A percentile compares a stretch with the other conserved stretches of the same genome.
Evolutionary conservation across 805 yeast species (phyloP).

Genomic region (Spathaspora boniae): DNA sequence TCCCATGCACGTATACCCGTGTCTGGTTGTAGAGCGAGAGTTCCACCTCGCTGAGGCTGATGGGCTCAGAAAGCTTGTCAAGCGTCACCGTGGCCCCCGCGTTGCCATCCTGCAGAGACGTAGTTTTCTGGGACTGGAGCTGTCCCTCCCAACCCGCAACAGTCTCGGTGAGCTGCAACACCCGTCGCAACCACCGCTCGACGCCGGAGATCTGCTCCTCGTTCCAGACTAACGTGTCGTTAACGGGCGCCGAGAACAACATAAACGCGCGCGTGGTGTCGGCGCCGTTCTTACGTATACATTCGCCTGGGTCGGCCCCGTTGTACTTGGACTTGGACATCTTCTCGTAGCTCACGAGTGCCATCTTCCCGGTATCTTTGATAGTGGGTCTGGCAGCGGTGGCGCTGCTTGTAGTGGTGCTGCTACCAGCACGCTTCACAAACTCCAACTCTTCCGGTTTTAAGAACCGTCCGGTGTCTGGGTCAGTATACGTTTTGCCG

Average conservation of each 20-base stretch:
- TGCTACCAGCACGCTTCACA: too few species aligned
- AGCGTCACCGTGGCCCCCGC: constrained; percentile 14
- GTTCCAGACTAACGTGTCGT: constrained; percentile 85
- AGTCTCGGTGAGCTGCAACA: constrained; percentile 32
- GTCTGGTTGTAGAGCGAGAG: constrained; percentile 54
- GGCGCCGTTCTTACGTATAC: constrained; percentile 77
- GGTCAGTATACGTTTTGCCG: constrained; percentile 77
- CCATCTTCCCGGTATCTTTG: constrained; percentile 46
- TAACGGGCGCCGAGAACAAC: constrained; percentile 85
- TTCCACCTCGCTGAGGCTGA: constrained; percentile 43
- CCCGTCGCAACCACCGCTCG: constrained; percentile 77
- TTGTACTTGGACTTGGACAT: constrained; percentile 96
- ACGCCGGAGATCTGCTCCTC: constrained; percentile 82
- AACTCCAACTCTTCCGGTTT: constrained; percentile 71
- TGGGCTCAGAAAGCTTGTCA: constrained; percentile 16
- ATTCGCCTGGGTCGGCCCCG: constrained; percentile 85
- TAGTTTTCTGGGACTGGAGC: constrained; percentile 8
- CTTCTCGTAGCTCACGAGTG: constrained; percentile 69
- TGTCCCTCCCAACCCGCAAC: constrained; percentile 11
- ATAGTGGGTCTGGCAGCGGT: constrained; percentile 44
- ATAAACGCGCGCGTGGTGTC: constrained; percentile 94
- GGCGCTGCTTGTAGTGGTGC: too few species aligned
- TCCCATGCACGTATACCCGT: constrained; percentile 43
- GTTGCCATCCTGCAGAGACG: constrained; percentile 1
- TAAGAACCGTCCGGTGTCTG: constrained; percentile 67